These are phyloP conservation scores for Penicillium sp. DNA, from an alignment of 2,329 filamentous ascomycete genomes.

Conservation along the genomic window DNA sequence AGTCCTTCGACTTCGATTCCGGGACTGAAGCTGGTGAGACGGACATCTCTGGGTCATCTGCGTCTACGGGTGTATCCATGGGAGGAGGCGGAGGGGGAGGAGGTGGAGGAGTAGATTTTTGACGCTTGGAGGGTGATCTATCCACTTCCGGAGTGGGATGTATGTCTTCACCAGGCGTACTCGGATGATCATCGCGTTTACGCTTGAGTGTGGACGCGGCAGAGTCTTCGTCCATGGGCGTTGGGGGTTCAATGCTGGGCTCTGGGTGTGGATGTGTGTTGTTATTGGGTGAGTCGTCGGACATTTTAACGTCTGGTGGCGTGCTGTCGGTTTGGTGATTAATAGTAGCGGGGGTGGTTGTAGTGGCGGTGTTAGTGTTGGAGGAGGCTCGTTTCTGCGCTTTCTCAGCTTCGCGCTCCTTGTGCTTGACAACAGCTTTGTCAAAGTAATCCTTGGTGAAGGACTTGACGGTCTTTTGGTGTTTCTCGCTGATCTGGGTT, in stretches of 20 bases:
- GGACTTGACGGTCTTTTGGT: slow-evolving; percentile 78
- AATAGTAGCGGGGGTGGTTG: slow-evolving; percentile 3
- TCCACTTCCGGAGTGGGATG: slow-evolving; percentile 27
- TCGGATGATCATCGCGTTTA: slow-evolving; percentile 22
- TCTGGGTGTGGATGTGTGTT: slow-evolving; percentile 14
- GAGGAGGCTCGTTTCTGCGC: slow-evolving; percentile 45
- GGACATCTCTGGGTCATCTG: slow-evolving; percentile 11
- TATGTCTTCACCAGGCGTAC: background rate
- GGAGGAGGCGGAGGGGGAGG: slow-evolving; percentile 41
- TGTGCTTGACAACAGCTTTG: slow-evolving; percentile 78
- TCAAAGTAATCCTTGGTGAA: slow-evolving; percentile 86
- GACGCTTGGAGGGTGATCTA: slow-evolving; percentile 59
- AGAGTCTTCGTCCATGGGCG: slow-evolving; percentile 52
- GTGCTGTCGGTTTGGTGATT: slow-evolving; percentile 31
- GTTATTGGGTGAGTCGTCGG: slow-evolving; percentile 43
- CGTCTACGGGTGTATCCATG: slow-evolving; percentile 23
- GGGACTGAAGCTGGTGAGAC: slow-evolving; percentile 16
- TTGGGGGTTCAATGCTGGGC: slow-evolving; percentile 42
- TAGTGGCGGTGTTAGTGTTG: background rate
- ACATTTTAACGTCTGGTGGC: slow-evolving; percentile 43
- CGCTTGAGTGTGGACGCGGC: slow-evolving; percentile 21
- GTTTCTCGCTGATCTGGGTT: slow-evolving; percentile 73
- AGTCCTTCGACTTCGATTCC: slow-evolving; percentile 22
- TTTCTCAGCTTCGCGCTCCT: slow-evolving; percentile 68
- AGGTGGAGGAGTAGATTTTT: slow-evolving; percentile 49